Evolutionary conservation across 495 filamentous ascomycete genomes (phyloP), one percentile per base, ranked within the genome.

Genomic region (Chaetomium tenue): DNA sequence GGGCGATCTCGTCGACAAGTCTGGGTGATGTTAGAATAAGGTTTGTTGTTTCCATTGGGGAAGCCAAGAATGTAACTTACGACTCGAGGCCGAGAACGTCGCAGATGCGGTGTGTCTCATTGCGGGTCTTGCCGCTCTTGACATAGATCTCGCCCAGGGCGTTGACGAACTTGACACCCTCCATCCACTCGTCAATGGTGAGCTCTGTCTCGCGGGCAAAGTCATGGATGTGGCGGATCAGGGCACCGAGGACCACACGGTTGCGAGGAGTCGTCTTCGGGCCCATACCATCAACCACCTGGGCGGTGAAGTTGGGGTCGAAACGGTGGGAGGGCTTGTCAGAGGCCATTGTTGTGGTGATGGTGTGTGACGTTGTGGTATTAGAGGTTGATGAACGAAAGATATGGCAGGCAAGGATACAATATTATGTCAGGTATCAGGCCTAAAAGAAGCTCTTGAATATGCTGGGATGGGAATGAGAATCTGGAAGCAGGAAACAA

Each of bases 31-130:
- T 62, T 61, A 65, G 61, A 15, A 20, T 37, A 25, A 20, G 25
- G 46, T 37, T 28, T 23, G 40, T 5, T 28, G 16, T 15, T 33
- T 1, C 2, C 0, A 3, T 16, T 60, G 11, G 46, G 20, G 44
- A 52, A 12, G 33, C 58, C 11, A 59, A 28, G 56, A 8, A 12
- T 37, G 33, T 3, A 30, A 78, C 87, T 74, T 76, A 89, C 82
- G 90, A 90, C 77, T 93, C 91, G 20, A 95, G 85, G 60, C 91
- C 91, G 63, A 92, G 83, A 37, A 95, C 84, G 70, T 92, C 91
- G 65, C 83, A 90, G 60, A 93, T 76, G 54, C 90, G 86, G 78
- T 92, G 90, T 44, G 87, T 81, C 79, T 95, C 91, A 77, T 82
- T 79, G 22, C 79, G 90, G 56, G 87, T 83, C 78, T 93, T 89